Conservation (phyloP, 1,284 basidiomycete species). For the Tilletia setariae region DNA sequence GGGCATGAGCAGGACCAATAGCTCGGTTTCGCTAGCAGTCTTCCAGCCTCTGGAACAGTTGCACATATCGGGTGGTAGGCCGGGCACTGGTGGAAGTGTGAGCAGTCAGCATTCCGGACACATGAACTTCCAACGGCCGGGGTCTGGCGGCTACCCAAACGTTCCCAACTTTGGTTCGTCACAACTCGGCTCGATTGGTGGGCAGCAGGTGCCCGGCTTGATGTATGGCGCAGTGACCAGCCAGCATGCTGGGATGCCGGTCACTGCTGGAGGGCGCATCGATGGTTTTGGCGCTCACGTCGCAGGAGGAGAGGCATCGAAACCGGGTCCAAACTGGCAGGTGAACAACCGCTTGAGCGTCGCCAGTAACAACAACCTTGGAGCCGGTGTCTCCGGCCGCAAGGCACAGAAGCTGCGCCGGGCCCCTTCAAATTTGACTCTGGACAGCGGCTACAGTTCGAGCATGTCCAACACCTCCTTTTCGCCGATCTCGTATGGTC, state of each 20-base stretch:
- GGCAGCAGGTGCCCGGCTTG: neutral
- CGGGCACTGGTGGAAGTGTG: neutral
- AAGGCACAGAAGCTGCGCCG: slow-evolving; percentile 5
- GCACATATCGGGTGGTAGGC: slow-evolving; percentile 1
- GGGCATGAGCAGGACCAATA: neutral
- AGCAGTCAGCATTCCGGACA: slow-evolving; percentile 1
- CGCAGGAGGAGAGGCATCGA: too few relatives aligned
- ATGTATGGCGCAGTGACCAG: neutral
- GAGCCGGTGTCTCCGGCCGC: neutral
- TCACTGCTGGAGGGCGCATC: too few relatives aligned
- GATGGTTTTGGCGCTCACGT: too few relatives aligned
- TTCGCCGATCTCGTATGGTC: slow-evolving; percentile 6
- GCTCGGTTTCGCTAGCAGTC: slow-evolving; percentile 2
- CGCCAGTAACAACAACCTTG: too few relatives aligned
- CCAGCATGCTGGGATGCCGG: too few relatives aligned
- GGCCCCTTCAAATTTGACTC: neutral
- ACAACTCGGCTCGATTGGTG: too few relatives aligned
- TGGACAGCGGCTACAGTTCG: slow-evolving; percentile 9
- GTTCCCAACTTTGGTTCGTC: neutral
- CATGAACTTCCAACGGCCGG: neutral
- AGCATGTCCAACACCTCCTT: neutral
- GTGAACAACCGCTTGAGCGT: too few relatives aligned
- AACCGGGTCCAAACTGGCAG: too few relatives aligned
- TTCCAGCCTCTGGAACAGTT: slow-evolving; percentile 10
- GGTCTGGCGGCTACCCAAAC: neutral